phyloP scores from a whole-genome alignment of 371 early-diverging fungal species.

The Apophysomyces ossiformis region DNA sequence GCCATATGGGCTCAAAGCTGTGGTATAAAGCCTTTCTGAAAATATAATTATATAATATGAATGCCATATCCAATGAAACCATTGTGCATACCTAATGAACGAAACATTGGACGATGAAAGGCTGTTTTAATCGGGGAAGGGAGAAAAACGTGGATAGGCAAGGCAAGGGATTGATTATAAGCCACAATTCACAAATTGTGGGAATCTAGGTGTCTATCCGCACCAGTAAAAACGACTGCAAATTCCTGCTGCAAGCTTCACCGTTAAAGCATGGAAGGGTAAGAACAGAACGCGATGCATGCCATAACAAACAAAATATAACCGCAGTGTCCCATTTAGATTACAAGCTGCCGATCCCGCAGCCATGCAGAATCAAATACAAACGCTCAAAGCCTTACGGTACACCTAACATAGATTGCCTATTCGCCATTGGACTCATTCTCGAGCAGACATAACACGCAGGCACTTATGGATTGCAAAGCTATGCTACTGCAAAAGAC shows the following conservation, averaged over 20 bases:
- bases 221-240: no score
- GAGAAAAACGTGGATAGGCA: neutral
- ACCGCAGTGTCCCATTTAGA: neutral
- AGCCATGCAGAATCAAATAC: constrained; percentile 9
- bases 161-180: neutral
- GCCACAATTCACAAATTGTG: no score
- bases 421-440: neutral
- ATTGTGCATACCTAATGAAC: constrained; percentile 12
- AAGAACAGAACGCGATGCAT: neutral
- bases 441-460: constrained; percentile 34
- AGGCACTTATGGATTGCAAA: constrained; percentile 42
- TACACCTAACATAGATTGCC: neutral
- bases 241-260: no score
- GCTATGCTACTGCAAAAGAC: constrained; percentile 37
- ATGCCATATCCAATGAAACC: neutral
- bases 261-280: neutral
- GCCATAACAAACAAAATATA: no score
- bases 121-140: neutral
- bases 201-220: no score
- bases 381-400: neutral
- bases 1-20: constrained; percentile 29
- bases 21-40: neutral
- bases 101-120: constrained; percentile 7
- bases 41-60: no score
- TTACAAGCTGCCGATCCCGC: neutral